Evolutionary conservation across 1,139 yeast genomes (phyloP).

Genomic region (Geotrichum klebahnii): DNA sequence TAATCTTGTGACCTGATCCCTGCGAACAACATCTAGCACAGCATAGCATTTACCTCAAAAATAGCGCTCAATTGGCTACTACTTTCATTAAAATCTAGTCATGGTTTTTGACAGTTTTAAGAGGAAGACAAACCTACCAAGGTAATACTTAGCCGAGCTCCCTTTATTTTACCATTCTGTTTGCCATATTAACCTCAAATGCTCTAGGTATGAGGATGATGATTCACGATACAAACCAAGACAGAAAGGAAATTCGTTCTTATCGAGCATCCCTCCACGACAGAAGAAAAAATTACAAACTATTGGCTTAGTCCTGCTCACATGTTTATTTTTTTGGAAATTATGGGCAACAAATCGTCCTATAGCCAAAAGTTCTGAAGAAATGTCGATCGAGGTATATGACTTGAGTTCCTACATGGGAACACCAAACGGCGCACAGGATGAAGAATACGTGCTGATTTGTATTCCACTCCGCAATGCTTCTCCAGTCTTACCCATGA

Average conservation of each 20-base stretch:
- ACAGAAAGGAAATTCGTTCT: slow-evolving; percentile 1
- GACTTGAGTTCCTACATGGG: slow-evolving; percentile 51
- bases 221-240: slow-evolving; percentile 19
- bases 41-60: too few relatives aligned
- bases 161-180: neutral
- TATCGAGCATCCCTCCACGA: slow-evolving; percentile 4
- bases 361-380: neutral
- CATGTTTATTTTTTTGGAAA: slow-evolving; percentile 14
- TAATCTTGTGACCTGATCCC: too few relatives aligned
- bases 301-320: slow-evolving; percentile 5
- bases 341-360: slow-evolving; percentile 6
- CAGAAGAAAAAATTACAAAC: slow-evolving; percentile 16
- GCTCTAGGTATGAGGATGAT: slow-evolving; percentile 7
- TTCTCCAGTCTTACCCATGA: slow-evolving; percentile 58
- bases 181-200: neutral
- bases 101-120: slow-evolving; percentile 20
- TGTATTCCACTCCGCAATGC: slow-evolving; percentile 69
- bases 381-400: slow-evolving; percentile 45
- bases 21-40: too few relatives aligned
- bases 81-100: neutral
- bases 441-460: slow-evolving; percentile 52
- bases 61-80: neutral
- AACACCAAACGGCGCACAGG: slow-evolving; percentile 51
- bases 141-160: too few relatives aligned
- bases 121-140: slow-evolving; percentile 10